Percentiles rank a stretch among this genome's conserved stretches.
Conservation (phyloP, 176 grass and related monocot genomes). For the Musa acuminata region DNA sequence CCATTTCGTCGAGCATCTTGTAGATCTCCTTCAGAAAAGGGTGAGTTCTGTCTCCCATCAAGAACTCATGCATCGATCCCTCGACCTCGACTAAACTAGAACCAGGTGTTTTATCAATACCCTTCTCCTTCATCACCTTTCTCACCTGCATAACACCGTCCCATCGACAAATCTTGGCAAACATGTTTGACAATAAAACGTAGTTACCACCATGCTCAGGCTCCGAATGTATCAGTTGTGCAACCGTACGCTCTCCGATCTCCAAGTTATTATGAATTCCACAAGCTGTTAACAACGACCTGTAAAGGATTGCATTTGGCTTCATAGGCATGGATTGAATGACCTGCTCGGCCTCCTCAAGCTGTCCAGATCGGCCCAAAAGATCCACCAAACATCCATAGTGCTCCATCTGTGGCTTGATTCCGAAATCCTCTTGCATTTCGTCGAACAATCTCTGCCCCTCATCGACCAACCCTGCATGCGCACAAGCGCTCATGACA, state of each 20-base stretch:
- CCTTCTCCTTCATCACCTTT: conserved; percentile 12
- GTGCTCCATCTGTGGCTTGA: conserved; percentile 25
- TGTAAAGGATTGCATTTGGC: conserved; percentile 10
- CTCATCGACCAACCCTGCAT: conserved; percentile 35
- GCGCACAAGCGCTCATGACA: conserved; percentile 32
- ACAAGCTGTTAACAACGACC: conserved; percentile 12
- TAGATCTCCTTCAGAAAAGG: conserved; percentile 9
- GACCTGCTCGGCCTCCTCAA: conserved; percentile 14
- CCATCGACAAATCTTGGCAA: conserved; percentile 8
- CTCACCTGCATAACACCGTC: conserved; percentile 7
- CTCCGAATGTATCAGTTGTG: not conserved
- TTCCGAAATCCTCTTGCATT: conserved; percentile 35
- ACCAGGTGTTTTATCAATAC: conserved; percentile 12
- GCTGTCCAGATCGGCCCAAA: not conserved
- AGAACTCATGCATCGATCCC: conserved; percentile 12
- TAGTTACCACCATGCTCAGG: conserved; percentile 15
- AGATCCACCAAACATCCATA: conserved; percentile 22
- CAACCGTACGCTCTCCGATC: not conserved
- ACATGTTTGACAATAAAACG: conserved; percentile 17
- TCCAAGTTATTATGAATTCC: conserved; percentile 8
- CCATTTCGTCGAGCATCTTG: conserved; percentile 5
- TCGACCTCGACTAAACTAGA: conserved; percentile 14
- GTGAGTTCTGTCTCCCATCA: conserved; percentile 7
- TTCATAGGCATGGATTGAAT: conserved; percentile 12
- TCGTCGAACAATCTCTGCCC: conserved; percentile 17